Evolutionary conservation across 1,284 basidiomycete species (phyloP), one percentile per base, ranked within the genome.

Genomic region (Moniliella sp.): DNA sequence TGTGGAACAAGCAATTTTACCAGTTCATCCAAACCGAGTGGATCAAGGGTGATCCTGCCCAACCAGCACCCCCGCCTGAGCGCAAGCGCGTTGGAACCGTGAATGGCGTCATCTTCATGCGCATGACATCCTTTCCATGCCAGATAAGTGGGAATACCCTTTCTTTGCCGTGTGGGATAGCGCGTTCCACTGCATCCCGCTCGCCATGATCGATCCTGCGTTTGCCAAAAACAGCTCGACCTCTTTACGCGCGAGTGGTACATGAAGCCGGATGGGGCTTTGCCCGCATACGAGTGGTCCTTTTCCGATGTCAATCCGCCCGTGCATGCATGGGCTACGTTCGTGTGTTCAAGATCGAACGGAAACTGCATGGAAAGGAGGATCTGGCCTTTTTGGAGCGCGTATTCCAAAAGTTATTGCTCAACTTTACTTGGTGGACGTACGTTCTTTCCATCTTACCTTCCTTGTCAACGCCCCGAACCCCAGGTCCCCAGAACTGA

Each of bases 381-480:
- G 88, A 97, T 60, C 57, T 93, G 28, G 66, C 73, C 28, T 97
- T 94, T 69, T 67, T 97, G 26, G 88, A 97, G 66, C 73, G 88
- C 32, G 88, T 94, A 16, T 97, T 97, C 72, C 86, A 94, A 64
- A 94, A 97, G 64, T 62, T 94, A 37, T 65, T 97, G 18, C 67
- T 97, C 41, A 94, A 94, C 65, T 94, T 94, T 54, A 97, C 88
- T 21, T 94, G 88, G 69, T 97, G 88, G 88, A 86, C 94, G 49
- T 52, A n/a, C n/a, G n/a, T n/a, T n/a, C n/a, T n/a, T n/a, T n/a
- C n/a, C n/a, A n/a, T n/a, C n/a, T n/a, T n/a, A n/a, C n/a, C n/a
- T n/a, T n/a, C n/a, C n/a, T n/a, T n/a, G n/a, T n/a, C n/a, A n/a
- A n/a, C n/a, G n/a, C n/a, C n/a, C n/a, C n/a, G n/a, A n/a, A n/a